A percentile compares a stretch with the other conserved stretches of the same genome.
Evolutionary conservation across 108 stramenopile genomes (phyloP).

Genomic region (Phaeodactylum tricornutum): DNA sequence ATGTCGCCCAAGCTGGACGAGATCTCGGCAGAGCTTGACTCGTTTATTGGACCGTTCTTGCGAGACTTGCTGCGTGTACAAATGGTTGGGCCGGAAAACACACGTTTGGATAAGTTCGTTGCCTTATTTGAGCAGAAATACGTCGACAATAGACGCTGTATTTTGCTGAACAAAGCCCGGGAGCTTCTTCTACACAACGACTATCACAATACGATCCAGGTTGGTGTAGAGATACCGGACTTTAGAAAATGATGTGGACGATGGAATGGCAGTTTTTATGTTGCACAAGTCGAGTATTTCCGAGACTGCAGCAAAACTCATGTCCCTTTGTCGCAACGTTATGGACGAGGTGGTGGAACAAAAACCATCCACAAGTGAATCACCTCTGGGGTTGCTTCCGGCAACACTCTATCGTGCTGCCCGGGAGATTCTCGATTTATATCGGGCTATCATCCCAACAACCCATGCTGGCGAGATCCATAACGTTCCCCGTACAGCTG

Average conservation of each 20-base stretch:
- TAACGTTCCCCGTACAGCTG: slow-evolving; percentile 68
- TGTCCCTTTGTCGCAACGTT: slow-evolving; percentile 38
- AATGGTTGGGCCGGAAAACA: slow-evolving; percentile 10
- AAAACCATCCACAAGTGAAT: neutral
- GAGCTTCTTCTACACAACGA: slow-evolving; percentile 56
- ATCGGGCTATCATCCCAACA: slow-evolving; percentile 65
- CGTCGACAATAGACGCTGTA: slow-evolving; percentile 47
- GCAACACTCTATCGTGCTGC: slow-evolving; percentile 55
- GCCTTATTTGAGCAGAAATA: slow-evolving; percentile 38
- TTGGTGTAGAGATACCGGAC: slow-evolving; percentile 33
- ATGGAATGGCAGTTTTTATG: slow-evolving; percentile 44
- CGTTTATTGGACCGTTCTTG: slow-evolving; percentile 38
- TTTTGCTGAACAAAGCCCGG: slow-evolving; percentile 47
- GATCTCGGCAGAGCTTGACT: slow-evolving; percentile 19
- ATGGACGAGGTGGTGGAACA: slow-evolving; percentile 57
- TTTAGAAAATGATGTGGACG: slow-evolving; percentile 22
- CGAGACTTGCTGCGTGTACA: slow-evolving; percentile 20
- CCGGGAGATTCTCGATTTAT: slow-evolving; percentile 63
- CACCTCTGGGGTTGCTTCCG: slow-evolving; percentile 3
- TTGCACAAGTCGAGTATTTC: slow-evolving; percentile 61
- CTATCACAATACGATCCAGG: slow-evolving; percentile 69
- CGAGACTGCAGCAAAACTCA: slow-evolving; percentile 41
- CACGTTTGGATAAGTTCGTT: slow-evolving; percentile 15
- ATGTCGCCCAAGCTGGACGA: slow-evolving; percentile 19
- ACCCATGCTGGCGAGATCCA: slow-evolving; percentile 45